phyloP scores from a whole-genome alignment of 768 basidiomycete species.

The Hypsizygus marmoreus region DNA sequence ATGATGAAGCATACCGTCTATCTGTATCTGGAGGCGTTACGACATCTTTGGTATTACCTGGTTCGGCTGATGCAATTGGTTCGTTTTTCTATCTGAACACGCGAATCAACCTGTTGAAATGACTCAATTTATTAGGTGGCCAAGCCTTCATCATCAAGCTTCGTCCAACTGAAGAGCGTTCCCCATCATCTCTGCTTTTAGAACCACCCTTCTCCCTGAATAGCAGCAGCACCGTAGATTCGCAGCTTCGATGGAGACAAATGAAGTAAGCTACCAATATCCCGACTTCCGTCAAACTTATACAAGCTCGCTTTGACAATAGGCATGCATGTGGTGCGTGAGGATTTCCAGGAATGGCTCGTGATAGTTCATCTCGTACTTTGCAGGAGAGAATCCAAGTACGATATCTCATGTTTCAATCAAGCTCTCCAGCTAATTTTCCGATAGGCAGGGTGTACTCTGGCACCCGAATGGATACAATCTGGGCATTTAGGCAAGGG shows the following conservation, averaged over 20 bases:
- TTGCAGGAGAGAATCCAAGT: constrained; percentile 58
- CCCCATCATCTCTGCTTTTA: constrained; percentile 71
- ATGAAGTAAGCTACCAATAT: constrained; percentile 57
- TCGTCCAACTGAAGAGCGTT: constrained; percentile 68
- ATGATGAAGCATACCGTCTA: constrained; percentile 68
- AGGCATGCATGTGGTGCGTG: constrained; percentile 60
- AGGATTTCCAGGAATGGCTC: constrained; percentile 10
- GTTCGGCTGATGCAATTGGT: constrained; percentile 69
- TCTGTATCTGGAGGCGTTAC: constrained; percentile 81
- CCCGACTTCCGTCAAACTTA: neutral
- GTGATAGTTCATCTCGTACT: neutral
- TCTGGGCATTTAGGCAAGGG: constrained; percentile 69
- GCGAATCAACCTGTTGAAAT: too few species aligned
- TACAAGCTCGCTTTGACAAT: constrained; percentile 2
- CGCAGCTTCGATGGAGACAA: constrained; percentile 68
- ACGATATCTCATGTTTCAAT: constrained; percentile 18
- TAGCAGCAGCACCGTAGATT: constrained; percentile 44
- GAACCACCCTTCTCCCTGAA: constrained; percentile 75
- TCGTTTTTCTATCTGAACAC: constrained; percentile 7
- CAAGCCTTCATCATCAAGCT: constrained; percentile 57
- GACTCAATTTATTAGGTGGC: neutral
- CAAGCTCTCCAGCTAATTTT: constrained; percentile 6
- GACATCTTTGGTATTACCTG: constrained; percentile 74
- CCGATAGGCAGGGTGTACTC: constrained; percentile 37
- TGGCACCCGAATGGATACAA: constrained; percentile 65